A percentile compares a stretch with the other conserved stretches of the same genome.
These are phyloP conservation scores for Neurospora tetraspora DNA, from an alignment of 495 filamentous ascomycete species.

Conservation along the genomic window DNA sequence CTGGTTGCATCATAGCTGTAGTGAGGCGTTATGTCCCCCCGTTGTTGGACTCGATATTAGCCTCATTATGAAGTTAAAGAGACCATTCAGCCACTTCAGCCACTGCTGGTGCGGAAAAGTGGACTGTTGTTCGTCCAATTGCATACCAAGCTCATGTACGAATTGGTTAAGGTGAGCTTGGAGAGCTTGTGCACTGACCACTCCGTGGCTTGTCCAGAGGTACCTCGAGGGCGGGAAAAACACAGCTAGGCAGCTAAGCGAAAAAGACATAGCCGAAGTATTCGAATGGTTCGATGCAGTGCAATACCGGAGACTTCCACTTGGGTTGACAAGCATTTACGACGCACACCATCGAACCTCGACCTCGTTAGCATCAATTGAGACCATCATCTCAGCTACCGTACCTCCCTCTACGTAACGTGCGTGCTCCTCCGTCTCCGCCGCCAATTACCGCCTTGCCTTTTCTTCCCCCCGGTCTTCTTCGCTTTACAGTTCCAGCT, in stretches of 20 bases:
- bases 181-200: background rate
- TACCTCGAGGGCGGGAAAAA: slow-evolving; percentile 5
- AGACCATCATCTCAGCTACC: slow-evolving; percentile 10
- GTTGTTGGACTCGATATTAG: background rate
- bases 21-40: background rate
- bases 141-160: background rate
- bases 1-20: background rate
- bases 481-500: background rate
- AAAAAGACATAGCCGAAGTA: slow-evolving; percentile 12
- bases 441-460: slow-evolving; percentile 14
- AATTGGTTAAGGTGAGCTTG: background rate
- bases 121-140: background rate
- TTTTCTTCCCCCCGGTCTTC: slow-evolving; percentile 4
- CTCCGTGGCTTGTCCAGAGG: background rate
- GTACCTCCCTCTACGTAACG: slow-evolving; percentile 13
- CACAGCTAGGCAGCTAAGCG: slow-evolving; percentile 12
- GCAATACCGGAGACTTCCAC: slow-evolving; percentile 13
- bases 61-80: background rate
- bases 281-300: slow-evolving; percentile 23
- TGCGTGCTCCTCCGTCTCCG: slow-evolving; percentile 6
- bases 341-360: slow-evolving; percentile 9
- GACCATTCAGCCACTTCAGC: background rate
- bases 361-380: slow-evolving; percentile 14
- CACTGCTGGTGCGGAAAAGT: background rate
- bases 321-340: slow-evolving; percentile 1